Base-by-base conservation (phyloP, 225 moss, liverwort and hornwort species). In the Thuidium tamariscinum region DNA sequence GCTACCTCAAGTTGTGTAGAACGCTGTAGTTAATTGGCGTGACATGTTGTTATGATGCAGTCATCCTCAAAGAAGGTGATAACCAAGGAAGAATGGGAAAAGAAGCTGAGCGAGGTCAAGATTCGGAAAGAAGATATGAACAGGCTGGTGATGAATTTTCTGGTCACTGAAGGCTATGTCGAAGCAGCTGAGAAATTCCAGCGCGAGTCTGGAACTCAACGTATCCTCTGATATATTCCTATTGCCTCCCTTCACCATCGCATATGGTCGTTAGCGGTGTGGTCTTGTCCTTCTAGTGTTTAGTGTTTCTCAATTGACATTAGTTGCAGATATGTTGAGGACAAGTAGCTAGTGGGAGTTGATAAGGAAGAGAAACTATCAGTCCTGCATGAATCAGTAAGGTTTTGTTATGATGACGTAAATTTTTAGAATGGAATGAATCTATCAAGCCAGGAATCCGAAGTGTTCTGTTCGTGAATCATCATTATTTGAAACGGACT, bases 111-210 rank as follows among this genome's bases (percentile, higher is more conserved):
- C 88, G 97, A 96, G 71, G 96, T 97, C 86, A 97, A 95, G 85
- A 97, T 96, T 89, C 94, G 95, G 88, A 97, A 97, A 88, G 97
- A 97, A 92, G 97, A 97, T 88, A 97, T 97, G 97, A 97, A 97
- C 93, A 96, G 95, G 89, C 88, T 97, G 89, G 95, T 97, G 85
- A 97, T 97, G 97, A 97, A 97, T 87, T 97, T 97, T 79, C 92
- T 97, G 88, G 97, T 97, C 63, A 97, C 97, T 72, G 97, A 97
- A 92, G 97, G 97, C 82, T 97, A 97, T 86, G 97, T 97, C 55
- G 97, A 97, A 87, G 97, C 97, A 71, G 97, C 97, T 70, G 97
- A 97, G 76, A 97, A 97, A 90, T 97, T 97, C 81, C 97, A 97
- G 93, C 94, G 92, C 74, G 97, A 97, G 89, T 97, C 97, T 86